phyloP scores from a whole-genome alignment of 306 rosid species.

The Astragalus glycyphyllos region DNA sequence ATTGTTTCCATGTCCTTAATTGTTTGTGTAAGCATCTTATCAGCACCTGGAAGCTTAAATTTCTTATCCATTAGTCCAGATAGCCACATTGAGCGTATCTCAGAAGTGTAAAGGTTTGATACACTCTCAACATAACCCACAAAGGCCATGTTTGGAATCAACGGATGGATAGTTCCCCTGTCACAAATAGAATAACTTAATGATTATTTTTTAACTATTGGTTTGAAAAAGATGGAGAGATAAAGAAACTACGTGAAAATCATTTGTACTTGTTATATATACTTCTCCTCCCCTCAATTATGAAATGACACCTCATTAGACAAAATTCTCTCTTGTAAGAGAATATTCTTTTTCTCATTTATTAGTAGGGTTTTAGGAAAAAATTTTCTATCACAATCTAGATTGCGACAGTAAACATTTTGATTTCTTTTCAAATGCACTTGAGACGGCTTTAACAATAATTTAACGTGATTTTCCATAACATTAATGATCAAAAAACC shows the following conservation, averaged over 20 bases:
- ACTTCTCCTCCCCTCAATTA: no score
- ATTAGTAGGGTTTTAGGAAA: no score
- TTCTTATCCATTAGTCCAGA: conserved; percentile 55
- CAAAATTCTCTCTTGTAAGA: not conserved
- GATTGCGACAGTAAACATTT: no score
- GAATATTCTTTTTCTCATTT: not conserved
- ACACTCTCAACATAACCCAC: conserved; percentile 74
- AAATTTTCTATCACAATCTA: no score
- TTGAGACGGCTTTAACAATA: no score
- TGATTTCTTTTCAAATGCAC: no score
- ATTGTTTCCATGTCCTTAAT: conserved; percentile 54
- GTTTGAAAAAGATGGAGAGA: not conserved
- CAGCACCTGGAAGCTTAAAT: conserved; percentile 68
- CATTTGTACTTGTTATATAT: no score
- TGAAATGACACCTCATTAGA: not conserved
- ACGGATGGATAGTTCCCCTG: conserved; percentile 80
- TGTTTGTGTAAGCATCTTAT: conserved; percentile 61
- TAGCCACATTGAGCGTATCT: conserved; percentile 75
- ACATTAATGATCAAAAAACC: no score
- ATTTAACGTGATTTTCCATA: no score
- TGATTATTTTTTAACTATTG: not conserved
- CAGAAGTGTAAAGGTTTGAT: conserved; percentile 69
- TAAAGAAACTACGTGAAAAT: not conserved
- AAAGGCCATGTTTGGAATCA: conserved; percentile 83
- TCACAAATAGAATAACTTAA: conserved; percentile 11